A percentile compares a stretch with the other conserved stretches of the same genome.
Conservation (phyloP, 805 yeast genomes). For the Candida berthetii region DNA sequence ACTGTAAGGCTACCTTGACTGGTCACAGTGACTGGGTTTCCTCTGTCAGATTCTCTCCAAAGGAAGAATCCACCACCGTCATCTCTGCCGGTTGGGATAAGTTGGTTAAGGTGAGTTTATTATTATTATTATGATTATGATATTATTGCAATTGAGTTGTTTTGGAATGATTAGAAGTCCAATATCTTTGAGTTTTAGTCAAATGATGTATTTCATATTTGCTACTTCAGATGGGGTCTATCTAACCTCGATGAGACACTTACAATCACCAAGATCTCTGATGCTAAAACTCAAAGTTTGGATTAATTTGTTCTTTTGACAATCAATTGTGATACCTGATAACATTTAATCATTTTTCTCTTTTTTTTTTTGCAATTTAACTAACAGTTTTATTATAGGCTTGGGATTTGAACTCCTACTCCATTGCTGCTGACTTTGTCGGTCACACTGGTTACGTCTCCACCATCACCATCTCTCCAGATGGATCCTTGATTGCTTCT, state of each 20-base stretch:
- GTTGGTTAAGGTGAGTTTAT: constrained; percentile 90
- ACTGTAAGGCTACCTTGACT: constrained; percentile 87
- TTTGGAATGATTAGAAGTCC: constrained; percentile 1
- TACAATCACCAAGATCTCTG: constrained; percentile 99
- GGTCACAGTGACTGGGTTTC: constrained; percentile 99
- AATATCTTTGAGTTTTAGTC: too few species aligned
- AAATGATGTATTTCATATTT: constrained; percentile 85
- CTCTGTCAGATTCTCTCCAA: constrained; percentile 94
- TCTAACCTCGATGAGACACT: constrained; percentile 85
- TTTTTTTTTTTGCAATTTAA: constrained; percentile 17
- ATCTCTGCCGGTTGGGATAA: constrained; percentile 99
- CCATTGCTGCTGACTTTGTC: constrained; percentile 89
- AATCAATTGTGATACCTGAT: background rate
- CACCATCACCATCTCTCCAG: constrained; percentile 97
- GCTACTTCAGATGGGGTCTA: constrained; percentile 95
- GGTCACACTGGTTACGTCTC: constrained; percentile 99
- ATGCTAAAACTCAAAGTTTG: constrained; percentile 34
- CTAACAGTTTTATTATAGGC: constrained; percentile 56
- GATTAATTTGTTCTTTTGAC: background rate
- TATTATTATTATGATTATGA: constrained; percentile 2
- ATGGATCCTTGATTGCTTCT: constrained; percentile 98
- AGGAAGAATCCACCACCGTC: constrained; percentile 59
- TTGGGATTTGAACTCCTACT: constrained; percentile 86
- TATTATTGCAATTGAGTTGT: background rate
- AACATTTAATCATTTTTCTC: background rate